Evolutionary conservation across 306 rosid species (phyloP).

Genomic region (Mimosa pudica): DNA sequence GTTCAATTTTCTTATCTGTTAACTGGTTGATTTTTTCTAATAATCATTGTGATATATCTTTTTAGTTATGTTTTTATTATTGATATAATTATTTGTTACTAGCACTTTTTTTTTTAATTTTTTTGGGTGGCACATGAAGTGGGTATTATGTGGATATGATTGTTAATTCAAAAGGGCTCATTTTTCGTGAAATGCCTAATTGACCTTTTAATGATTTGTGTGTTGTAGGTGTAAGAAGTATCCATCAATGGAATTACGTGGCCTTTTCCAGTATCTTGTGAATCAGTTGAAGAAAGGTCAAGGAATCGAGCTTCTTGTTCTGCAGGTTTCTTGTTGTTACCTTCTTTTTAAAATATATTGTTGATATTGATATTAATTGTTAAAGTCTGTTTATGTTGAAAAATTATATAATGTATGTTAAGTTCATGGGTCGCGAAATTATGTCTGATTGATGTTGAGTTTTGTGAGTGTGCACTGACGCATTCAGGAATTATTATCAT

Average conservation of each 20-base stretch:
- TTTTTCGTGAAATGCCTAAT: conserved; percentile 28
- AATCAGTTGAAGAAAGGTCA: conserved; percentile 92
- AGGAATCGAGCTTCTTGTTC: conserved; percentile 93
- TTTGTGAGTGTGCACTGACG: neutral
- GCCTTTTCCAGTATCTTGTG: conserved; percentile 98
- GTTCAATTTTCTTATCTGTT: neutral
- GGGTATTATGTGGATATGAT: conserved; percentile 14
- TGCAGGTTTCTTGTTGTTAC: conserved; percentile 65
- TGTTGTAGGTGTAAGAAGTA: conserved; percentile 88
- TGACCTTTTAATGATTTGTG: conserved; percentile 23
- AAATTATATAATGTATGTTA: neutral
- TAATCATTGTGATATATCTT: neutral
- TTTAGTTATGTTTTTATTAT: conserved; percentile 11
- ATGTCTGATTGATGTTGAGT: neutral
- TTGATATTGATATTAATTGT: neutral
- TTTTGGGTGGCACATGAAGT: conserved; percentile 26
- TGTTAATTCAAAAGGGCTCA: conserved; percentile 22
- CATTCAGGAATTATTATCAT: neutral
- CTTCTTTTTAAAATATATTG: neutral
- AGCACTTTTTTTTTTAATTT: neutral
- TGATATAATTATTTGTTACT: neutral
- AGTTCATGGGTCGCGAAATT: neutral
- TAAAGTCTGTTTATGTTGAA: neutral
- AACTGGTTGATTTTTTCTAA: neutral
- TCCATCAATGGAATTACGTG: conserved; percentile 97